Conservation (phyloP, 2,329 filamentous ascomycete genomes). For the Xenosphaeropsis pyriputrescens region DNA sequence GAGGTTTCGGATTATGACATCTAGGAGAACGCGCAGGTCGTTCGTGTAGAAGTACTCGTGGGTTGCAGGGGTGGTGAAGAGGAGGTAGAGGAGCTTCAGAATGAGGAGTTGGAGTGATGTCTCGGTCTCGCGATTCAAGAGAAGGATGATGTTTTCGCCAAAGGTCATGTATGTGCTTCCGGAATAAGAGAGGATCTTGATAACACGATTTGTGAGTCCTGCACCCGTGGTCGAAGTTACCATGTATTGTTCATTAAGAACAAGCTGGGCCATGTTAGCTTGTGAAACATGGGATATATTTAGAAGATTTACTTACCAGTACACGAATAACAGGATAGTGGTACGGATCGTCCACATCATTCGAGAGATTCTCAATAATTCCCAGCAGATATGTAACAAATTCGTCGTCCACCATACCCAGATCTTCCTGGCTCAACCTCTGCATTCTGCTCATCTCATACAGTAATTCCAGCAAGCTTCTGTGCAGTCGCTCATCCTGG, state of each 20-base stretch:
- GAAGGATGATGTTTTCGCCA: slow-evolving; percentile 90
- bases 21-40: slow-evolving; percentile 81
- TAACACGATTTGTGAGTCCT: slow-evolving; percentile 76
- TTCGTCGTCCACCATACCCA: slow-evolving; percentile 61
- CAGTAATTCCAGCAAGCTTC: slow-evolving; percentile 70
- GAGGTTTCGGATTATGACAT: slow-evolving; percentile 94
- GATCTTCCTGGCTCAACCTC: slow-evolving; percentile 59
- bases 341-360: slow-evolving; percentile 83
- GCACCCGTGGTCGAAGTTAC: slow-evolving; percentile 41
- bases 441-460: slow-evolving; percentile 97
- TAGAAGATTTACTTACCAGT: slow-evolving; percentile 41
- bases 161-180: slow-evolving; percentile 82
- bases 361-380: slow-evolving; percentile 75
- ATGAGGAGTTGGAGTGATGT: slow-evolving; percentile 93
- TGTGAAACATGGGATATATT: neutral
- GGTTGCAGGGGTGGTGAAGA: slow-evolving; percentile 84
- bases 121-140: slow-evolving; percentile 89
- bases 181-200: slow-evolving; percentile 75
- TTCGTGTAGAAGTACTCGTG: slow-evolving; percentile 99
- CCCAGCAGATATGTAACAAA: slow-evolving; percentile 77
- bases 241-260: slow-evolving; percentile 98
- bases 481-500: slow-evolving; percentile 55
- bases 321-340: slow-evolving; percentile 93
- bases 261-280: slow-evolving; percentile 41
- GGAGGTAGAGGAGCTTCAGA: slow-evolving; percentile 82